Evolutionary conservation across 2,329 filamentous ascomycete genomes (phyloP).

Genomic region (Aspergillus sp.): DNA sequence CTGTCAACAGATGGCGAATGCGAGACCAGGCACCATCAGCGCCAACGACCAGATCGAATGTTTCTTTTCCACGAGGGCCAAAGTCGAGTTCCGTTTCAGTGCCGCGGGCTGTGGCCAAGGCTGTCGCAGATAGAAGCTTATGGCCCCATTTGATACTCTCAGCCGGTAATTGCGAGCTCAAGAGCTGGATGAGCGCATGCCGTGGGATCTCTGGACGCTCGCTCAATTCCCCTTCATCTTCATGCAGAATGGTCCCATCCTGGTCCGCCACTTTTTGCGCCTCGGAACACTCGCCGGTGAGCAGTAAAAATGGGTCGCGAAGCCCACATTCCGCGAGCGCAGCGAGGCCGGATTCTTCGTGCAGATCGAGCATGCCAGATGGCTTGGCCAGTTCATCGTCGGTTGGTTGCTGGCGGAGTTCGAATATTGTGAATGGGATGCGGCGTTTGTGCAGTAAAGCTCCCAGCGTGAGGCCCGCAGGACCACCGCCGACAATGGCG

Average conservation of each 20-base stretch:
- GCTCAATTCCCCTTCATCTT: constrained; percentile 9
- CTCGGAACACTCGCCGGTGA: constrained; percentile 19
- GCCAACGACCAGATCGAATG: constrained; percentile 20
- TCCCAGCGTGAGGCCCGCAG: constrained; percentile 24
- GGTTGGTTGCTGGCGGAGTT: constrained; percentile 25
- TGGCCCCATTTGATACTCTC: constrained; percentile 15
- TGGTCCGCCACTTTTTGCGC: constrained; percentile 11
- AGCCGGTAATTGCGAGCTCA: constrained; percentile 9
- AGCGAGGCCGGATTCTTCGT: constrained; percentile 19
- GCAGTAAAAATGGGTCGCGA: constrained; percentile 16
- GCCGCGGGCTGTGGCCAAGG: neutral
- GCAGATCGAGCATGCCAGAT: constrained; percentile 21
- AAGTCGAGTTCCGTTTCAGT: constrained; percentile 10
- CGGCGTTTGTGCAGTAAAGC: constrained; percentile 14
- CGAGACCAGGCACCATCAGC: constrained; percentile 26
- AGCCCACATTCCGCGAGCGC: constrained; percentile 19
- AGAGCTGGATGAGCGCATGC: constrained; percentile 12
- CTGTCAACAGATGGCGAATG: constrained; percentile 16
- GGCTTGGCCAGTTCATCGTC: constrained; percentile 11
- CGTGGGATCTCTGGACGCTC: constrained; percentile 23
- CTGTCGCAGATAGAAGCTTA: constrained; percentile 11
- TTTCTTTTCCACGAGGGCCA: constrained; percentile 2
- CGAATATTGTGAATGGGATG: constrained; percentile 22
- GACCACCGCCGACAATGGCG: constrained; percentile 36
- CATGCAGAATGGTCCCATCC: constrained; percentile 12